Conservation (phyloP, 2,329 filamentous ascomycete genomes). For the Monosporascus cannonballus region DNA sequence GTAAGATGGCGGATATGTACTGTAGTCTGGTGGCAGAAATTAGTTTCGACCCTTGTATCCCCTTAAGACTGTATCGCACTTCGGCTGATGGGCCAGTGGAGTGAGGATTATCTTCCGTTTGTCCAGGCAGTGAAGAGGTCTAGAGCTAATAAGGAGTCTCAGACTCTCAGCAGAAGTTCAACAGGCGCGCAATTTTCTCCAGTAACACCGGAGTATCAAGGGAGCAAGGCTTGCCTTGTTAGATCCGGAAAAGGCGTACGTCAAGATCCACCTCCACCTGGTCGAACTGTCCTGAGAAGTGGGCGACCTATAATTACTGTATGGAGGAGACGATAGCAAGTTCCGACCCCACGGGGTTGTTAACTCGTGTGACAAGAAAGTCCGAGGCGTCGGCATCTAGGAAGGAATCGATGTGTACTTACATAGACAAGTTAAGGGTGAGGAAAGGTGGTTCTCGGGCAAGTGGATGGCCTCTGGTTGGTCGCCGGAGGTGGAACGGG, state of each 20-base stretch:
- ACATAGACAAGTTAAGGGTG: neutral
- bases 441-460: constrained; percentile 17
- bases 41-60: neutral
- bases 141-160: neutral
- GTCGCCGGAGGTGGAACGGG: constrained; percentile 1
- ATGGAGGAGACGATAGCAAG: neutral
- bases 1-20: neutral
- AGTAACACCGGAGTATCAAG: neutral
- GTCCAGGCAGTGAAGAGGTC: neutral
- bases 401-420: neutral
- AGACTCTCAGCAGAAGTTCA: neutral
- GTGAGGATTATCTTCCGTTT: neutral
- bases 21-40: neutral
- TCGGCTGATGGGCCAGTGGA: neutral
- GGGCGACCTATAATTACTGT: neutral
- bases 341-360: neutral
- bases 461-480: constrained; percentile 27
- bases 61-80: neutral
- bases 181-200: neutral
- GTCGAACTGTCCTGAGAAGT: neutral
- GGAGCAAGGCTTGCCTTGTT: neutral
- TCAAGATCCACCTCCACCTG: neutral
- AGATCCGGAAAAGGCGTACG: neutral
- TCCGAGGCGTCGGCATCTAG: constrained; percentile 9
- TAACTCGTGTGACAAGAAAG: neutral